These are phyloP conservation scores for Moricandia moricandioides DNA, from an alignment of 345 rosid genomes.

Conservation along the genomic window DNA sequence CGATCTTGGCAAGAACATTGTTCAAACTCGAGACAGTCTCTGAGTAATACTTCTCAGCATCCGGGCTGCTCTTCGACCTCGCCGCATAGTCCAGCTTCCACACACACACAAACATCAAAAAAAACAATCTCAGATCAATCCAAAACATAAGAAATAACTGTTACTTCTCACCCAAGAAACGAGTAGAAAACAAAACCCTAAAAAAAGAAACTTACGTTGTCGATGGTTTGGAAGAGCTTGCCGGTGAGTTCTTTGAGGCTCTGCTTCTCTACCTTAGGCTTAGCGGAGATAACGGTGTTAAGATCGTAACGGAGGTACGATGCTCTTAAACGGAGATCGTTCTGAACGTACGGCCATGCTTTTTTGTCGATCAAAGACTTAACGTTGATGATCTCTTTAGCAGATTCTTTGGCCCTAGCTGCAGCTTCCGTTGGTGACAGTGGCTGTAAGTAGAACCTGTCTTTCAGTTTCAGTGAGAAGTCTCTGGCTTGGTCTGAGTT, in stretches of 20 bases:
- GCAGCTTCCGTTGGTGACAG: constrained; percentile 65
- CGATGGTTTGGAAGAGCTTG: constrained; percentile 69
- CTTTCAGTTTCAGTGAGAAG: constrained; percentile 46
- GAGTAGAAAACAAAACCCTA: neutral
- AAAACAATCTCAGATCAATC: neutral
- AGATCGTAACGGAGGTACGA: constrained; percentile 81
- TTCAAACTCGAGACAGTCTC: constrained; percentile 71
- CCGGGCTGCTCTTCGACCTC: constrained; percentile 73
- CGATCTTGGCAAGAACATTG: constrained; percentile 87
- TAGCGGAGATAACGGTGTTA: constrained; percentile 73
- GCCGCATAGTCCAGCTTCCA: constrained; percentile 89
- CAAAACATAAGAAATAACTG: neutral
- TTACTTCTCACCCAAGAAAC: neutral
- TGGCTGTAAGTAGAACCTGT: constrained; percentile 75
- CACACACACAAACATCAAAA: neutral
- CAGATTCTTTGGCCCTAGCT: constrained; percentile 78
- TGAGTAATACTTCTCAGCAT: constrained; percentile 92
- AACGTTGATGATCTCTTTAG: constrained; percentile 72
- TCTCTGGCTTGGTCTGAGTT: constrained; percentile 92
- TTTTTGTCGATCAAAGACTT: constrained; percentile 78
- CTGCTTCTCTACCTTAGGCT: constrained; percentile 73
- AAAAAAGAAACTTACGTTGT: constrained; percentile 42
- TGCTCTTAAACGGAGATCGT: constrained; percentile 76
- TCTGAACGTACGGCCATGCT: constrained; percentile 88
- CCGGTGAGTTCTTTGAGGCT: constrained; percentile 61